Base-by-base conservation (phyloP, 1,284 basidiomycete genomes). In the Athelia sp. region DNA sequence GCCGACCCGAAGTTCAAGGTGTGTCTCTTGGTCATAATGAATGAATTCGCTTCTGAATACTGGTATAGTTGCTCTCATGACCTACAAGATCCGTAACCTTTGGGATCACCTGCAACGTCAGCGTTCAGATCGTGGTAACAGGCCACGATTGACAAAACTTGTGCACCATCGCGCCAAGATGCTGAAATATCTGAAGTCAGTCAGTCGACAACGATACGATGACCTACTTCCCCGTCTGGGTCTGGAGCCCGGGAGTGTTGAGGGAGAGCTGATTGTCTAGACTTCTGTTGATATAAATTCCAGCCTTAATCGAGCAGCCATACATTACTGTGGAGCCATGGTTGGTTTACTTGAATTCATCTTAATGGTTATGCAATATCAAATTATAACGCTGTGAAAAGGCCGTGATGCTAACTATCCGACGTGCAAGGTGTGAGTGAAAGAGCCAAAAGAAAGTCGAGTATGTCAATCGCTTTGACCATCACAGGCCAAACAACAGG, bases 1-100 rank as follows among this genome's bases (percentile, higher is more conserved):
- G 93, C 32, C 76, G 84, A 48, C 78, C 89, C 1, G 89, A 93
- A 60, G 93, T 96, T 0, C 93, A 97, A 76, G 90, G 93, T 91
- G 61, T 52, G 81, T 69, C 26, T 15, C 19, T 29, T 51, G 47
- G 31, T 38, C n/a, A 34, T 40, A n/a, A n/a, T n/a, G n/a, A n/a
- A 29, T 29, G 13, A 4, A 6, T 29, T 4, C 26, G 13, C 4
- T 38, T 40, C 24, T 21, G 29, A 32, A 32, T 42, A 23, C 34
- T 49, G 15, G 50, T 23, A 45, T 19, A 95, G 95, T 87, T 45
- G 95, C 95, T 0, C 71, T 98, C 21, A 63, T 94, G 48, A 98
- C 95, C 0, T 82, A 88, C 62, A 79, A 84, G 60, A 96, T 98
- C 57, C 89, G 90, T 43, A 87, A 85, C 56, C 66, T 98, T 40